Percentiles rank a stretch among this genome's conserved stretches.
These are phyloP conservation scores for Phascolomyces articulosus DNA, from an alignment of 371 early-diverging fungal genomes.

Conservation along the genomic window DNA sequence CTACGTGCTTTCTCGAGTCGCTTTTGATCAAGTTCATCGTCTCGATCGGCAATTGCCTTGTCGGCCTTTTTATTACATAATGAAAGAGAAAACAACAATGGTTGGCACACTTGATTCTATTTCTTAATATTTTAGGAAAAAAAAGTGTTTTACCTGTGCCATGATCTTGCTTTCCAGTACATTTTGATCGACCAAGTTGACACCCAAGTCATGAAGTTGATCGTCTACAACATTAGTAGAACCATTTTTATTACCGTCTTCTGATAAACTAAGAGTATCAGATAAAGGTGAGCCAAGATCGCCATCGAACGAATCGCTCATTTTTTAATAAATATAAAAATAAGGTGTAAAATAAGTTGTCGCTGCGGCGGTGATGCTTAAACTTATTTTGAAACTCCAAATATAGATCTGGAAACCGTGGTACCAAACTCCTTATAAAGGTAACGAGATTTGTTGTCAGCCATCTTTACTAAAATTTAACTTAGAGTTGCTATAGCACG, in stretches of 20 bases:
- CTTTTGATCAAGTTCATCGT: conserved; percentile 56
- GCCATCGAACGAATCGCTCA: not conserved
- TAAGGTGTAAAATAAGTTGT: not conserved
- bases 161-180: conserved; percentile 68
- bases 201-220: conserved; percentile 43
- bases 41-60: conserved; percentile 59
- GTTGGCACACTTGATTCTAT: not conserved
- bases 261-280: conserved; percentile 8
- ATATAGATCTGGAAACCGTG: too few species aligned
- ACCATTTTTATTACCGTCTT: not conserved
- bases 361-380: not conserved
- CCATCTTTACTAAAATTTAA: too few species aligned
- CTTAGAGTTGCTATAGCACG: too few species aligned
- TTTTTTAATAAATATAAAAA: not conserved
- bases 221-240: conserved; percentile 7
- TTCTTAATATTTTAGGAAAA: not conserved
- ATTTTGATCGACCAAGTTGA: conserved; percentile 66
- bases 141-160: conserved; percentile 43
- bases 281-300: not conserved
- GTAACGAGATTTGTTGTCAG: too few species aligned
- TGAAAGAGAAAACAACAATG: too few species aligned
- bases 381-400: not conserved
- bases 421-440: too few species aligned
- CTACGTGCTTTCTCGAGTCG: conserved; percentile 54
- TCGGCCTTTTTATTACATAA: conserved; percentile 38